Evolutionary conservation across 768 basidiomycete species (phyloP).

Genomic region (Tulasnella sp.): DNA sequence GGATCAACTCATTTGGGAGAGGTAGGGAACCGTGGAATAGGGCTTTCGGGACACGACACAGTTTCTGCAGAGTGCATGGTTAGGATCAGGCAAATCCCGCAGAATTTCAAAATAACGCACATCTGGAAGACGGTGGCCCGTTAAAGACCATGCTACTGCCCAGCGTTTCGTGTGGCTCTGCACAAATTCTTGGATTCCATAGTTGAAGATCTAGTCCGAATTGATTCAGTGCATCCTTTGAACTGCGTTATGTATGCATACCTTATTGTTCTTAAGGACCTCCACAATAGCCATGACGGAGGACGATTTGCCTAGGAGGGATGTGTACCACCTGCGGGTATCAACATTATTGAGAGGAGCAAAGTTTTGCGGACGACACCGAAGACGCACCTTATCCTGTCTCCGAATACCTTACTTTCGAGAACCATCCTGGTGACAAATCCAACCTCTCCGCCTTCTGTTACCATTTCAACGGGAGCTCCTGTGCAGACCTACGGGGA

Average conservation of each 20-base stretch:
- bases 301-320: constrained; percentile 78
- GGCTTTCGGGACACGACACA: constrained; percentile 30
- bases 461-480: constrained; percentile 77
- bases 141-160: constrained; percentile 81
- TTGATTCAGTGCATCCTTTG: not conserved
- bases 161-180: constrained; percentile 88
- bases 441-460: constrained; percentile 66
- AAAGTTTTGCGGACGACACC: not conserved
- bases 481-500: constrained; percentile 69
- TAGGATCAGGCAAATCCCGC: not conserved
- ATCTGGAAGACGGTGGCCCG: constrained; percentile 53
- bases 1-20: constrained; percentile 38
- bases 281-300: constrained; percentile 53
- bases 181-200: constrained; percentile 67
- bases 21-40: constrained; percentile 41
- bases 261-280: constrained; percentile 37
- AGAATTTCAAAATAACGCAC: constrained; percentile 36
- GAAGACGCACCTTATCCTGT: constrained; percentile 45
- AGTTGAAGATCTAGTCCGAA: constrained; percentile 62
- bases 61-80: not conserved
- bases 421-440: constrained; percentile 69
- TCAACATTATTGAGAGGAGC: not conserved
- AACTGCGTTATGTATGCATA: constrained; percentile 21
- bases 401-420: constrained; percentile 47
- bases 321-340: constrained; percentile 70